phyloP scores from a whole-genome alignment of 495 filamentous ascomycete genomes.

The Usnea hakonensis region DNA sequence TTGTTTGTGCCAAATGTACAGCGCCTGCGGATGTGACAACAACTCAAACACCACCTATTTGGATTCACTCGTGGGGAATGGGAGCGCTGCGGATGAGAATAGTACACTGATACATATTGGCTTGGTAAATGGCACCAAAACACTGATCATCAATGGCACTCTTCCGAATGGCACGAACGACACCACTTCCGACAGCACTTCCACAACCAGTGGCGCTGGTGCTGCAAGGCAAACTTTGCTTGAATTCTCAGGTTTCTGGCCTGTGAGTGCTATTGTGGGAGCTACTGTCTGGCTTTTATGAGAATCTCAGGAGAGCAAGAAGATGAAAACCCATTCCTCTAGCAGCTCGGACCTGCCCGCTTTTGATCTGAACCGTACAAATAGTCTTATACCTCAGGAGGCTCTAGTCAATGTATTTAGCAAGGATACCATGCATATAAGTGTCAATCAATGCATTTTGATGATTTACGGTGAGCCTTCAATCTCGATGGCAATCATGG shows the following conservation, averaged over 20 bases:
- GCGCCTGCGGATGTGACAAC: slow-evolving; percentile 76
- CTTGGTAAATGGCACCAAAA: slow-evolving; percentile 65
- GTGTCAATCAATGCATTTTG: too few relatives aligned
- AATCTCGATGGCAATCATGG: too few relatives aligned
- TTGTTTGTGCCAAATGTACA: slow-evolving; percentile 66
- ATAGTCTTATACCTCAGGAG: too few relatives aligned
- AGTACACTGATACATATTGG: slow-evolving; percentile 54
- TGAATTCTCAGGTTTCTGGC: slow-evolving; percentile 53
- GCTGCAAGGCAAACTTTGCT: slow-evolving; percentile 32
- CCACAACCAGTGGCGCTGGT: slow-evolving; percentile 29
- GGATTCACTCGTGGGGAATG: slow-evolving; percentile 58
- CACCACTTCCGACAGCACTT: slow-evolving; percentile 14
- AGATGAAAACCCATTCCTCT: not conserved
- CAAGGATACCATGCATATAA: too few relatives aligned
- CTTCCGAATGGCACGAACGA: slow-evolving; percentile 77
- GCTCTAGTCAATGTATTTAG: too few relatives aligned
- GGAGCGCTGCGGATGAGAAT: slow-evolving; percentile 50
- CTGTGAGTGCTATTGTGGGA: slow-evolving; percentile 47
- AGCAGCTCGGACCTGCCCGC: too few relatives aligned
- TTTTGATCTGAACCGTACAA: too few relatives aligned
- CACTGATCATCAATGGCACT: slow-evolving; percentile 77
- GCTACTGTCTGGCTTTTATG: slow-evolving; percentile 40
- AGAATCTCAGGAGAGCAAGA: not conserved
- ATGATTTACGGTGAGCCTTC: too few relatives aligned
- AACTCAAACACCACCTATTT: slow-evolving; percentile 53